Base-by-base conservation (phyloP, 1,139 yeast species). In the Geotrichum citri-aurantii region DNA sequence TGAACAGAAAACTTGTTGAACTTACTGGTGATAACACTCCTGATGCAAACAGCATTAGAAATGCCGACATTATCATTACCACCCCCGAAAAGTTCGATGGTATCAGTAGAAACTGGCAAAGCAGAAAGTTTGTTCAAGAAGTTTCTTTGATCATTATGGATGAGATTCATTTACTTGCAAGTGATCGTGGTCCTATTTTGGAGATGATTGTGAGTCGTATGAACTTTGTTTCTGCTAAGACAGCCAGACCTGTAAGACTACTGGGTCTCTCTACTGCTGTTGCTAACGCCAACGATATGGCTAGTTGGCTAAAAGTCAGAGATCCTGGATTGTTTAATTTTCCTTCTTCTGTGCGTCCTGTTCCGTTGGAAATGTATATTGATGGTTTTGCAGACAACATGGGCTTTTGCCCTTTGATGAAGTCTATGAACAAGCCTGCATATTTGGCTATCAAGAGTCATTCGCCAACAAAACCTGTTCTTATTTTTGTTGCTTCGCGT, bases 11-110 rank as follows among this genome's bases (percentile, higher is more conserved):
- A 66, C 81, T 95, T 61, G 97, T 93, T 17, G 99, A 93, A 73
- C 77, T 93, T 66, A 93, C 99, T 0, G 99, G 99, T 76, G 99
- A 93, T 70, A 90, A 96, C 23, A 80, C 91, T 54, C 99, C 99
- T 0, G 96, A 88, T 59, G 88, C 95, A 0, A 79, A 79, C 57
- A 96, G 88, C 61, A 89, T 95, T n/a, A 79, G 86, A 57, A 88
- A 84, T 57, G 96, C 99, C 0, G 95, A 93, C 65, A 90, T 95
- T 44, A 88, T 95, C 58, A 87, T 95, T 65, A 93, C 99, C 0
- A 95, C 99, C 0, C 99, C 99, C 0, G 99, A 95, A 75, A 95
- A 95, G 73, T 95, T 93, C 71, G 99, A 95, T 76, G 99, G 99
- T 82, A 91, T 95, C 60, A 88, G 97, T 29, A 93, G 99, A 81